These are phyloP conservation scores for Tripterygium wilfordii DNA, from an alignment of 177 flowering plant genomes.

Conservation along the genomic window DNA sequence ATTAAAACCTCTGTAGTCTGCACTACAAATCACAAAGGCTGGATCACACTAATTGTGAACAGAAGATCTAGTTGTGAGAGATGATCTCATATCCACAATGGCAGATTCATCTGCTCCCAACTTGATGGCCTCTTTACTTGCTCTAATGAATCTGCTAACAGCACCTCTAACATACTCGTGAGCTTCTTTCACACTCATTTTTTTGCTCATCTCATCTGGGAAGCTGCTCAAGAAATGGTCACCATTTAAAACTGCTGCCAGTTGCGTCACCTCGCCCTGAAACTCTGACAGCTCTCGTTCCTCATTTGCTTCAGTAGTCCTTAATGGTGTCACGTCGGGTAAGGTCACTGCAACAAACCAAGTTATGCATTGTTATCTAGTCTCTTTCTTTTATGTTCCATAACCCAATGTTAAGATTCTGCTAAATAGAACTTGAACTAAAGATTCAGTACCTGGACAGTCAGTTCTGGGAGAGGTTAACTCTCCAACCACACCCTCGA, in stretches of 20 bases:
- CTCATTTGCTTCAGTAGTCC: constrained; percentile 63
- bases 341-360: constrained; percentile 44
- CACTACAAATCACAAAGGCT: constrained; percentile 25
- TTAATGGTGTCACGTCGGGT: constrained; percentile 62
- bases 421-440: background rate
- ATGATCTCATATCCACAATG: constrained; percentile 93
- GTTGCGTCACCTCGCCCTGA: constrained; percentile 75
- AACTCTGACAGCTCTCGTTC: constrained; percentile 52
- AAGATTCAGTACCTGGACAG: constrained; percentile 49
- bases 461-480: constrained; percentile 68
- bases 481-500: constrained; percentile 46
- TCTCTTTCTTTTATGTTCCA: no score
- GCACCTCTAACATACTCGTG: constrained; percentile 66
- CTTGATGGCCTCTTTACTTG: constrained; percentile 76
- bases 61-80: constrained; percentile 77
- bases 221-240: constrained; percentile 84
- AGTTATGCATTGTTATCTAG: no score
- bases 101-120: constrained; percentile 85
- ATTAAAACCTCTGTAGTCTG: no score
- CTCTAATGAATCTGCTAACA: constrained; percentile 67
- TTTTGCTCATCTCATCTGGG: constrained; percentile 60
- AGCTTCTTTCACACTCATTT: constrained; percentile 75
- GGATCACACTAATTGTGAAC: constrained; percentile 18
- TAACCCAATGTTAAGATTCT: no score
- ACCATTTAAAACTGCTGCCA: constrained; percentile 83